phyloP scores from a whole-genome alignment of 2,329 filamentous ascomycete genomes.

The Fusarium anthophilum region DNA sequence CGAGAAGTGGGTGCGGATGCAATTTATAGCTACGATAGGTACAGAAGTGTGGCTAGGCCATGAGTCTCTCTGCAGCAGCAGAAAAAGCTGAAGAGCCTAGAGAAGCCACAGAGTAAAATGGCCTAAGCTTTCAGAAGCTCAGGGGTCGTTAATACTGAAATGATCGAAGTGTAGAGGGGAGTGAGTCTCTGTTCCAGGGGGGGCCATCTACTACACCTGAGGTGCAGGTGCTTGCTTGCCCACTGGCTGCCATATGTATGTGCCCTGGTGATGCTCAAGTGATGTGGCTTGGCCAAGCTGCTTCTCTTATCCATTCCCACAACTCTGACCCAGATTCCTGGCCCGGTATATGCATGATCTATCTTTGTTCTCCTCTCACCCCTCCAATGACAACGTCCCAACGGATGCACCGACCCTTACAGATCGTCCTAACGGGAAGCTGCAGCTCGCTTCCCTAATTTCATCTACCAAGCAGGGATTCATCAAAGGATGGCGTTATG shows the following conservation, averaged over 20 bases:
- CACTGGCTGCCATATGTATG: background rate
- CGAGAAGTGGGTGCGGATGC: background rate
- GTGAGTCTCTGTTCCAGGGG: background rate
- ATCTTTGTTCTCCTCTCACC: background rate
- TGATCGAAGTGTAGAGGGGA: background rate
- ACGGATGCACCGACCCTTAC: background rate
- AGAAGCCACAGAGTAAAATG: background rate
- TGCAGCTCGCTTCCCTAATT: background rate
- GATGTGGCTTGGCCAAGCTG: background rate
- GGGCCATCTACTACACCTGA: background rate
- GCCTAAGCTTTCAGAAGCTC: background rate
- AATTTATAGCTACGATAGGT: constrained; percentile 6
- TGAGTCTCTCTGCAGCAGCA: background rate
- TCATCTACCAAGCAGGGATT: background rate
- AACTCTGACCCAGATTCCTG: background rate
- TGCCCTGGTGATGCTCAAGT: background rate
- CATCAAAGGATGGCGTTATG: background rate
- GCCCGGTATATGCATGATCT: background rate
- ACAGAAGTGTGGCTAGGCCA: background rate
- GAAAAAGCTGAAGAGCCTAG: background rate
- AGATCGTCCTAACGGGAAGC: background rate
- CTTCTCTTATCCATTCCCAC: background rate
- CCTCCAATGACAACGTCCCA: background rate
- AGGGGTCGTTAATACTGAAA: background rate
- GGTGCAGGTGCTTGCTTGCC: background rate